These are phyloP conservation scores for Sphaerulina populicola DNA, from an alignment of 2,329 filamentous ascomycete genomes.

Conservation along the genomic window DNA sequence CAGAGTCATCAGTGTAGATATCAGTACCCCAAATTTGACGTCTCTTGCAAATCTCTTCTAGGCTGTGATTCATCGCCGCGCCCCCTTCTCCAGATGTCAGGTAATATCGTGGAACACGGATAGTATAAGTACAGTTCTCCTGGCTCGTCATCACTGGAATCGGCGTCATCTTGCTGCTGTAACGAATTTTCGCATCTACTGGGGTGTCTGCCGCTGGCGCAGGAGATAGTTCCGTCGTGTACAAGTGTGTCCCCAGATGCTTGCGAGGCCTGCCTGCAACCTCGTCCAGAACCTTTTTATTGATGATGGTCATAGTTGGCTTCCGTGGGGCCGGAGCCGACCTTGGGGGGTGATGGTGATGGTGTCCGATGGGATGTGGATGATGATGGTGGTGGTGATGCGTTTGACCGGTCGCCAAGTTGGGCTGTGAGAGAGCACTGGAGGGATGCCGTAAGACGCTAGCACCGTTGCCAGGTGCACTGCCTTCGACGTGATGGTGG, in stretches of 20 bases:
- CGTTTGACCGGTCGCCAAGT: slow-evolving; percentile 22
- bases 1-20: slow-evolving; percentile 91
- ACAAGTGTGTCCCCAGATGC: slow-evolving; percentile 78
- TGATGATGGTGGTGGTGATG: slow-evolving; percentile 32
- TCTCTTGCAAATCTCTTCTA: slow-evolving; percentile 75
- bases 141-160: slow-evolving; percentile 69
- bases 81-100: slow-evolving; percentile 36
- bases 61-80: slow-evolving; percentile 43
- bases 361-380: slow-evolving; percentile 32
- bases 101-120: slow-evolving; percentile 76
- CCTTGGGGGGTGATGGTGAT: slow-evolving; percentile 32
- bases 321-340: slow-evolving; percentile 44
- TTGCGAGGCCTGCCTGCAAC: slow-evolving; percentile 62
- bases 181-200: slow-evolving; percentile 49
- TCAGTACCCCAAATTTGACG: slow-evolving; percentile 86
- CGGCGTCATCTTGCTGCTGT: slow-evolving; percentile 56
- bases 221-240: slow-evolving; percentile 56
- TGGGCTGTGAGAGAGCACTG: slow-evolving; percentile 27
- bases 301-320: slow-evolving; percentile 58
- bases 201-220: slow-evolving; percentile 32
- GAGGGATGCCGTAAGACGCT: slow-evolving; percentile 27
- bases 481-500: slow-evolving; percentile 26
- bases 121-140: slow-evolving; percentile 81
- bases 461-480: slow-evolving; percentile 2
- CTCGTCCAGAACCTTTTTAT: slow-evolving; percentile 62